These are phyloP conservation scores for Aspergillus brunneoviolaceus DNA, from an alignment of 2,329 filamentous ascomycete species.

Conservation along the genomic window DNA sequence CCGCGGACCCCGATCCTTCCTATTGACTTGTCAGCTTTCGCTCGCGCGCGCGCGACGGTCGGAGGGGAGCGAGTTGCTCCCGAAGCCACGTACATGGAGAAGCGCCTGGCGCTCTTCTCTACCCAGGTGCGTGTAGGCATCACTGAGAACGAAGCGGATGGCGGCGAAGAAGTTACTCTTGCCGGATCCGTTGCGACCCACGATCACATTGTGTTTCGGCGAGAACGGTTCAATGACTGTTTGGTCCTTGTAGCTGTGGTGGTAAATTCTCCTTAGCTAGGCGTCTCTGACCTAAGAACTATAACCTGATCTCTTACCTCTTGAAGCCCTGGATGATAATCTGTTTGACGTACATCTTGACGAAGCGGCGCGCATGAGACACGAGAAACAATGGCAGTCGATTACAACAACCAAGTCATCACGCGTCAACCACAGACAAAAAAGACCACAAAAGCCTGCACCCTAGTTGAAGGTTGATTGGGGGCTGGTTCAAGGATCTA, in stretches of 20 bases:
- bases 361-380: slow-evolving; percentile 26
- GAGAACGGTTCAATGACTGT: slow-evolving; percentile 98
- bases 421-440: slow-evolving; percentile 21
- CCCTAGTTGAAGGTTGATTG: background rate
- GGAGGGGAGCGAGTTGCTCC: background rate
- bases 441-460: slow-evolving; percentile 5
- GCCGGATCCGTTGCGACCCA: slow-evolving; percentile 97
- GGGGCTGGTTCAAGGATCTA: background rate
- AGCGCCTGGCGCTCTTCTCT: slow-evolving; percentile 94
- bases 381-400: slow-evolving; percentile 24
- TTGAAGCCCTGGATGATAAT: slow-evolving; percentile 99
- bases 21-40: slow-evolving; percentile 36
- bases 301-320: slow-evolving; percentile 60
- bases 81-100: slow-evolving; percentile 62
- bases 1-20: slow-evolving; percentile 94
- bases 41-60: background rate
- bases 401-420: slow-evolving; percentile 30
- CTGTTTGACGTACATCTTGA: slow-evolving; percentile 95
- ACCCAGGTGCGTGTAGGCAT: slow-evolving; percentile 94
- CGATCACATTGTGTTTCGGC: slow-evolving; percentile 95
- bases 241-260: slow-evolving; percentile 91
- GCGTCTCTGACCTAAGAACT: slow-evolving; percentile 76
- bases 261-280: slow-evolving; percentile 17
- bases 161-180: slow-evolving; percentile 99
- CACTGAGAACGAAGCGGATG: slow-evolving; percentile 95